phyloP scores from a whole-genome alignment of 2,329 filamentous ascomycete species.

The Aspergillus persii region DNA sequence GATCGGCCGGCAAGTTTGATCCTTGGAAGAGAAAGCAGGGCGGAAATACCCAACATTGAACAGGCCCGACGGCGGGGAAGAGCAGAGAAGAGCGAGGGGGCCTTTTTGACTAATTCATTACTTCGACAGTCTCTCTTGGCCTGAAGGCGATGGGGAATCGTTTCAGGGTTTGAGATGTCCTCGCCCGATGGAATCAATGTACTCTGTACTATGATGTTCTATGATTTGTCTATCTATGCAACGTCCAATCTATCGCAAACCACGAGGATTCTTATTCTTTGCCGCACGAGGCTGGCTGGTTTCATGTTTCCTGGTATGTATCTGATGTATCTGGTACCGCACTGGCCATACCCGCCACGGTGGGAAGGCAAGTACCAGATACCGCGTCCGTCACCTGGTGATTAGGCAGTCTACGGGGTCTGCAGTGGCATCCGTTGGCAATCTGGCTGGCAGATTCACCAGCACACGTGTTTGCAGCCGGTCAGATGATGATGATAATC shows the following conservation, averaged over 20 bases:
- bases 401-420: too few relatives aligned
- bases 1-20: constrained; percentile 26
- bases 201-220: too few relatives aligned
- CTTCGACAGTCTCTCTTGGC: background rate
- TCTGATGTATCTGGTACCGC: constrained; percentile 25
- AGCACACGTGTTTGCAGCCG: background rate
- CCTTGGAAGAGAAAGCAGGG: constrained; percentile 18
- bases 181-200: too few relatives aligned
- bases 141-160: too few relatives aligned
- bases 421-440: background rate
- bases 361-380: constrained; percentile 10
- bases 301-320: constrained; percentile 15
- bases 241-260: background rate
- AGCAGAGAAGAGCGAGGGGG: constrained; percentile 1
- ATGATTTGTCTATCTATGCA: too few relatives aligned
- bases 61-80: constrained; percentile 17
- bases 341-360: constrained; percentile 16
- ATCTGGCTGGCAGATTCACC: background rate
- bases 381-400: background rate
- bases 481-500: background rate
- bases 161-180: too few relatives aligned
- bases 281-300: background rate
- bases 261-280: background rate
- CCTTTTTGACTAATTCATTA: background rate
- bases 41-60: constrained; percentile 23